These are phyloP conservation scores for Pseudogymnoascus sp. DNA, from an alignment of 2,329 filamentous ascomycete genomes.

Conservation along the genomic window DNA sequence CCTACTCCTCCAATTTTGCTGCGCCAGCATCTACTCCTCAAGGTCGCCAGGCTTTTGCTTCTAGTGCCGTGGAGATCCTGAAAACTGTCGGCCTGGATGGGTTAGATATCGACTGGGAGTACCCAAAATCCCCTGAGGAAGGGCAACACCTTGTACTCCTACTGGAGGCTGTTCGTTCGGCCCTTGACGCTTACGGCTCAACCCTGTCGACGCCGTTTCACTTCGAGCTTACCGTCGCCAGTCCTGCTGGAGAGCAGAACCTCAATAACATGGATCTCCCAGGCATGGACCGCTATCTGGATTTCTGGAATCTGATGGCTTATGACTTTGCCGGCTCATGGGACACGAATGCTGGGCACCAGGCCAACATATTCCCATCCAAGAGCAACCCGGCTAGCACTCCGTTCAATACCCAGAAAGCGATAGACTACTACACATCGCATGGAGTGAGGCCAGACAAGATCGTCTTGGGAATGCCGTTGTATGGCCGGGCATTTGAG, in stretches of 20 bases:
- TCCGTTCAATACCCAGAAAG: slow-evolving; percentile 68
- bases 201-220: slow-evolving; percentile 36
- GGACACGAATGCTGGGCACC: slow-evolving; percentile 65
- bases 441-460: slow-evolving; percentile 61
- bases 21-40: slow-evolving; percentile 60
- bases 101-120: slow-evolving; percentile 63
- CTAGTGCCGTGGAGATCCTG: slow-evolving; percentile 64
- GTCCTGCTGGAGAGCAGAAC: slow-evolving; percentile 55
- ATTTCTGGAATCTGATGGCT: slow-evolving; percentile 79
- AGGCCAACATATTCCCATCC: slow-evolving; percentile 67
- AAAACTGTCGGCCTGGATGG: slow-evolving; percentile 74
- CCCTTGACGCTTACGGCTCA: slow-evolving; percentile 50
- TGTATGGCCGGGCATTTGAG: slow-evolving; percentile 82
- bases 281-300: slow-evolving; percentile 57
- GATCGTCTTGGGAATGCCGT: slow-evolving; percentile 82
- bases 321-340: slow-evolving; percentile 85
- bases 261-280: slow-evolving; percentile 54
- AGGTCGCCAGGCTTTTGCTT: slow-evolving; percentile 66
- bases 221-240: slow-evolving; percentile 59
- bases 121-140: slow-evolving; percentile 48
- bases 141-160: slow-evolving; percentile 53
- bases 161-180: slow-evolving; percentile 46
- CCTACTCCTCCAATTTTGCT: slow-evolving; percentile 79
- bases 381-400: slow-evolving; percentile 53
- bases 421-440: slow-evolving; percentile 61